Evolutionary conservation across 1,284 basidiomycete species (phyloP).

Genomic region (Meira nashicola): DNA sequence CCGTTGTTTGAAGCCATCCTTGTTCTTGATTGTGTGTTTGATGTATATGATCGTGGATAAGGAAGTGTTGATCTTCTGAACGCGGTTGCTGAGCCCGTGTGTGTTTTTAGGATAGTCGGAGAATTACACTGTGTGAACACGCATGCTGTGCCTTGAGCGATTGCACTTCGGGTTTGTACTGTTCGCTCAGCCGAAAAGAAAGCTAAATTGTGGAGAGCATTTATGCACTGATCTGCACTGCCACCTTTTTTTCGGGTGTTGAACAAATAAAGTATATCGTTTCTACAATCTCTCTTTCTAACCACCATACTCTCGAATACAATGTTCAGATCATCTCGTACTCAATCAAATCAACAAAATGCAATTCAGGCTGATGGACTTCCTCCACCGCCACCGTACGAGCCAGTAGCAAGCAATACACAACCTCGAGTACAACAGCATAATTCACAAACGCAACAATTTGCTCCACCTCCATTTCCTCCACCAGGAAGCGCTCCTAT

Average conservation of each 20-base stretch:
- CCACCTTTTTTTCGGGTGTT: background rate
- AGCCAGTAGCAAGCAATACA: conserved; percentile 5
- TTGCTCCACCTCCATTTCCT: conserved; percentile 14
- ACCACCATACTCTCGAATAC: background rate
- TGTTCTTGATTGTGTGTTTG: no score
- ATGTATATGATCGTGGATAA: no score
- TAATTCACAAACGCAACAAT: background rate
- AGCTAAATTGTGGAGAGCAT: background rate
- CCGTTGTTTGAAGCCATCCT: no score
- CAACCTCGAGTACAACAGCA: conserved; percentile 6
- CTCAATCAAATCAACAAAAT: background rate
- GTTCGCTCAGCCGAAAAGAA: no score
- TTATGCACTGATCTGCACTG: background rate
- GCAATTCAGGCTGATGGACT: conserved; percentile 8
- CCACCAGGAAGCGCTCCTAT: conserved; percentile 8
- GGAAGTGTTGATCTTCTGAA: no score
- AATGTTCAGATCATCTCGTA: background rate
- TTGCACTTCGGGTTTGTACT: no score
- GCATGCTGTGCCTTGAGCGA: no score
- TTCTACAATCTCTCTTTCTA: background rate
- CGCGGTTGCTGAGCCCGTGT: no score
- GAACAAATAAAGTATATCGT: no score
- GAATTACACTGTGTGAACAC: no score
- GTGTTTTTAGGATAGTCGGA: no score
- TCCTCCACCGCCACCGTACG: conserved; percentile 17